Conservation (phyloP, 768 basidiomycete species). For the Mrakia frigida region DNA sequence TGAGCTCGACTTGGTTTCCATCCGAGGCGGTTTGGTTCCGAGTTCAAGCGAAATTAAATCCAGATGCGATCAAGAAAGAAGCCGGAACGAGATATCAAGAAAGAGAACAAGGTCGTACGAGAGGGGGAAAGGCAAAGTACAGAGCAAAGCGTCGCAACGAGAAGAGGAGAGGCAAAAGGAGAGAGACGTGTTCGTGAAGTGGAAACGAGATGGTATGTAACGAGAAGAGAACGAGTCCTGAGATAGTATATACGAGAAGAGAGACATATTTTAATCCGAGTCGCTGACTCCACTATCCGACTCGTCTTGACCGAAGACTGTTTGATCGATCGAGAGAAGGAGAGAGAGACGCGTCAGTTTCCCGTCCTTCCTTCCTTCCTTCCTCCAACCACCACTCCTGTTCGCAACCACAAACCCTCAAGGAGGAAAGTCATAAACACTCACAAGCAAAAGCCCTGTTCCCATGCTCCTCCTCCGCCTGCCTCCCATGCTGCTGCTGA, state of each 20-base stretch:
- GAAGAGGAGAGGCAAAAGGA: background rate
- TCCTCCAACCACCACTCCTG: background rate
- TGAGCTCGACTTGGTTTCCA: too few species aligned
- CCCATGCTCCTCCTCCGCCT: background rate
- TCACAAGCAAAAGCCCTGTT: conserved; percentile 30
- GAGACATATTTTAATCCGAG: background rate
- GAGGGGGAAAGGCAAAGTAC: background rate
- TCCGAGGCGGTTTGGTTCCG: too few species aligned
- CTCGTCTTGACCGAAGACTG: conserved; percentile 27
- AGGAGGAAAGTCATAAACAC: background rate
- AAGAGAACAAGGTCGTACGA: too few species aligned
- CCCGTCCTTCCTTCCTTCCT: background rate
- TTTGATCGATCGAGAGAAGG: background rate
- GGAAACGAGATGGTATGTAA: background rate
- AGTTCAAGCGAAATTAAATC: too few species aligned
- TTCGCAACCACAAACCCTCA: too few species aligned
- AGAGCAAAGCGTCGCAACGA: background rate
- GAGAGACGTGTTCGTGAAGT: background rate
- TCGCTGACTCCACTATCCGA: conserved; percentile 27
- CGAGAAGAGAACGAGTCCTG: background rate
- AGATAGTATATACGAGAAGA: background rate
- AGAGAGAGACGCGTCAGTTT: background rate
- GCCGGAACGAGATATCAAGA: too few species aligned
- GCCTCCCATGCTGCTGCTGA: background rate
- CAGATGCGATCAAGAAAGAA: too few species aligned